Evolutionary conservation across 2,329 filamentous ascomycete species (phyloP).

Genomic region (Fusarium sp.): DNA sequence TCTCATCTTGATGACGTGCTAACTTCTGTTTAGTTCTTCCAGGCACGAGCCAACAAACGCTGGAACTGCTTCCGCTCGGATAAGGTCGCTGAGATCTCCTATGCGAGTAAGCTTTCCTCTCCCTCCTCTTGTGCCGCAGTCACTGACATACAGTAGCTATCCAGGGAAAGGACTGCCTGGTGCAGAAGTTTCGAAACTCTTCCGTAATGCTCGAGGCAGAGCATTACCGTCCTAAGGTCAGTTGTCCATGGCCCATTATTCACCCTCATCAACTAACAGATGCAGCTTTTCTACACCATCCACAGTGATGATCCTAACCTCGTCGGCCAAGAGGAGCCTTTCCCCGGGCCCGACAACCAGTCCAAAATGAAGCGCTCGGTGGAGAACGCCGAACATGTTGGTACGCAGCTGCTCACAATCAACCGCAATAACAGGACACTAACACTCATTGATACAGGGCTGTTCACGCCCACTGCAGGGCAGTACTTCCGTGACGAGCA

Average conservation of each 20-base stretch:
- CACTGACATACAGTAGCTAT: slow-evolving; percentile 67
- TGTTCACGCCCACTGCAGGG: slow-evolving; percentile 81
- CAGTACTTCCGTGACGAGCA: slow-evolving; percentile 79
- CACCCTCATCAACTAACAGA: neutral
- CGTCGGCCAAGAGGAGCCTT: slow-evolving; percentile 75
- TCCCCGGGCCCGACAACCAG: slow-evolving; percentile 82
- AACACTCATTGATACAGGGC: slow-evolving; percentile 56
- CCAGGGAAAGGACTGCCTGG: slow-evolving; percentile 88
- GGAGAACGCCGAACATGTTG: slow-evolving; percentile 85
- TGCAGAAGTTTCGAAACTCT: slow-evolving; percentile 96
- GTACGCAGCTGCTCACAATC: slow-evolving; percentile 55
- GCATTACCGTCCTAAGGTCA: slow-evolving; percentile 84
- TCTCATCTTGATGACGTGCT: slow-evolving; percentile 5
- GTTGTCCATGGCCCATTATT: neutral
- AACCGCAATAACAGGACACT: neutral
- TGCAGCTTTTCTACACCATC: slow-evolving; percentile 61
- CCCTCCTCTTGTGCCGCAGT: rapidly evolving
- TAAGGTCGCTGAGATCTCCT: slow-evolving; percentile 90
- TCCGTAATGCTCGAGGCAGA: slow-evolving; percentile 90
- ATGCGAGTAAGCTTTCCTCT: slow-evolving; percentile 76
- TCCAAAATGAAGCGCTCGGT: slow-evolving; percentile 88
- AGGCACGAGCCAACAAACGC: slow-evolving; percentile 72
- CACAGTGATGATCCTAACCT: slow-evolving; percentile 58
- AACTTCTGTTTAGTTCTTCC: slow-evolving; percentile 68
- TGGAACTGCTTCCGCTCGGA: slow-evolving; percentile 85